Base-by-base conservation (phyloP, 2,329 filamentous ascomycete species). In the Alternaria panax region DNA sequence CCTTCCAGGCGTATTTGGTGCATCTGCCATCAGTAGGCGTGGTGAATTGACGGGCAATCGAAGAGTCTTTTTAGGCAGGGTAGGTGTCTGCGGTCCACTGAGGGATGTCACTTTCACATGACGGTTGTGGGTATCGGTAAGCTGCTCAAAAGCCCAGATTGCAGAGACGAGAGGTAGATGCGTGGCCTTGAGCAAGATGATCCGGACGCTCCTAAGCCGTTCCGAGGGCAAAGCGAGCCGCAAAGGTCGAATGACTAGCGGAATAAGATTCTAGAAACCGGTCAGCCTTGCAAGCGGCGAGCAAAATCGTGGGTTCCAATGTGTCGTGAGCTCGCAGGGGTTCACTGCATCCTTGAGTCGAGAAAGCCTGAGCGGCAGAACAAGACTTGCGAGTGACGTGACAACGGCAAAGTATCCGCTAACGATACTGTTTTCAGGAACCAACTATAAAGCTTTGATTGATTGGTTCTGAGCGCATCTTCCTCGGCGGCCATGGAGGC, bases 191-290 rank as follows among this genome's bases (percentile, higher is more conserved):
- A 88, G 81, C 45, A 88, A 73, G 41, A 87, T 70, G 60, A 89
- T 88, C 46, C 86, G 83, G 56, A 84, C 81, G 30, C 80, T 80
- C 51, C 91, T 88, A 66, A 93, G 85, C 59, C 84, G 80, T 62
- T 89, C 85, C 2, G 88, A 85, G 7, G 88, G 83, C 50, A 92
- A 75, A 64, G 92, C 83, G 43, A 93, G 82, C 57, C 90, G 85
- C 59, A 92, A 82, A 0, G 92, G 92, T 16, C 91, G 86, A 72
- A 93, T 88, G 62, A 89, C 78, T 55, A 93, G 82, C 7, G 91
- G 89, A 43, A 94, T 81, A 38, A 95, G 84, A 75, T 94, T 95
- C 85, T 87, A 66, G 58, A 60, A 47, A 40, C 47, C 41, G 51
- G 69, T 78, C 67, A 79, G 75, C 70, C 71, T 73, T 68, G 61